Percentiles rank a stretch among this genome's conserved stretches.
Evolutionary conservation across 192 early-diverging fungal genomes (phyloP).

Genomic region (Backusella psychrophila): DNA sequence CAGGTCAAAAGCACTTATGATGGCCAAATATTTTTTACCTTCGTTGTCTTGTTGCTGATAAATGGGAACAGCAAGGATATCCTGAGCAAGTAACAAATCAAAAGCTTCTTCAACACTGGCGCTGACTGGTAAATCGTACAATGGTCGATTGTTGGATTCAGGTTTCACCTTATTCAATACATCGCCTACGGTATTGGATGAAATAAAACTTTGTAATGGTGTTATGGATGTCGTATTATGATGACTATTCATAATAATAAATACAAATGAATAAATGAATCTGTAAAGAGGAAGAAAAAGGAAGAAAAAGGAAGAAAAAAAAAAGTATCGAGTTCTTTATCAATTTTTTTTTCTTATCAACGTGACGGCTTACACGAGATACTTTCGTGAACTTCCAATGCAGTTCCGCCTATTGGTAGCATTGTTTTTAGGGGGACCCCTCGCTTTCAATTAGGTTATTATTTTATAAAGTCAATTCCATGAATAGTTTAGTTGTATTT

Average conservation of each 20-base stretch:
- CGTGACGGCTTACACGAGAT: background rate
- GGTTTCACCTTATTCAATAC: conserved; percentile 22
- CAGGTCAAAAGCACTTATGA: conserved; percentile 50
- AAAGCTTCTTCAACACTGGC: conserved; percentile 56
- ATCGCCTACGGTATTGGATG: conserved; percentile 16
- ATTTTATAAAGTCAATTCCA: background rate
- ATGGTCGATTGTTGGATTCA: background rate
- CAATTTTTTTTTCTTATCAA: background rate
- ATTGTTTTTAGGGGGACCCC: background rate
- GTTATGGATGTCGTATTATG: background rate
- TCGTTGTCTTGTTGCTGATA: conserved; percentile 37
- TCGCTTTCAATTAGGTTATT: background rate
- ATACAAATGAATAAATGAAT: background rate
- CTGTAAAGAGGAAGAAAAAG: background rate
- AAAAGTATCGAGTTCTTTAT: background rate
- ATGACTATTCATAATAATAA: background rate
- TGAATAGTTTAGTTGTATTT: background rate
- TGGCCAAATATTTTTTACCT: conserved; percentile 45
- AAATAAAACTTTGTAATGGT: conserved; percentile 13
- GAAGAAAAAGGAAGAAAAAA: background rate
- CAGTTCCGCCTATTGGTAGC: background rate
- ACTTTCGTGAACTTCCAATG: background rate
- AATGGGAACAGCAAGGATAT: conserved; percentile 57
- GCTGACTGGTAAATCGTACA: conserved; percentile 49
- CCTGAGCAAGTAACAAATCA: conserved; percentile 47